phyloP scores from a whole-genome alignment of 2,329 filamentous ascomycete genomes.

The Aspergillus fischeri region DNA sequence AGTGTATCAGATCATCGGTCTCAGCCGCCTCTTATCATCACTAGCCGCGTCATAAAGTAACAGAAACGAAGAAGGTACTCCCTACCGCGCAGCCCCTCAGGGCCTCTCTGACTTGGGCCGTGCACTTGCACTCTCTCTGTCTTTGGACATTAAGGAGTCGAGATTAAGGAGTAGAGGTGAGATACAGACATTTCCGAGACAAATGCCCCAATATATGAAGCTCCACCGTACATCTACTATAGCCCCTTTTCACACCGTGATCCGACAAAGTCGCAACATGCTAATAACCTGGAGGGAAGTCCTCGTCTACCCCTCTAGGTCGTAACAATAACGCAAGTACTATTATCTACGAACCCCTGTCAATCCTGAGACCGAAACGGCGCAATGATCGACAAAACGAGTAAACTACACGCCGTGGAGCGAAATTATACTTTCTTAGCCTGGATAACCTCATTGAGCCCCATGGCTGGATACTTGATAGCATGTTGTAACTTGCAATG shows the following conservation, averaged over 20 bases:
- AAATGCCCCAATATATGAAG: neutral
- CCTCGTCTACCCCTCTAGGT: neutral
- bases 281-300: no score
- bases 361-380: neutral
- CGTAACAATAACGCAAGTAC: neutral
- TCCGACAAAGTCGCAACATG: neutral
- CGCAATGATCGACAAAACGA: neutral
- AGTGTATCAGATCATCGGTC: neutral
- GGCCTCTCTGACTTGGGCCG: no score
- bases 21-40: neutral
- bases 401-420: neutral
- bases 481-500: neutral
- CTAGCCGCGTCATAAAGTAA: neutral
- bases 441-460: neutral
- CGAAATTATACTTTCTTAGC: neutral
- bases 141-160: neutral
- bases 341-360: neutral
- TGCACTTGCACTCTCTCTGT: neutral
- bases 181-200: no score
- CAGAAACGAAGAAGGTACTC: neutral
- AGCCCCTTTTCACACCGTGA: no score
- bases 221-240: no score
- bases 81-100: neutral
- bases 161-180: neutral
- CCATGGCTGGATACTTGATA: neutral